Conservation (phyloP, 176 grass and related monocot species). For the Triticum turgidum region DNA sequence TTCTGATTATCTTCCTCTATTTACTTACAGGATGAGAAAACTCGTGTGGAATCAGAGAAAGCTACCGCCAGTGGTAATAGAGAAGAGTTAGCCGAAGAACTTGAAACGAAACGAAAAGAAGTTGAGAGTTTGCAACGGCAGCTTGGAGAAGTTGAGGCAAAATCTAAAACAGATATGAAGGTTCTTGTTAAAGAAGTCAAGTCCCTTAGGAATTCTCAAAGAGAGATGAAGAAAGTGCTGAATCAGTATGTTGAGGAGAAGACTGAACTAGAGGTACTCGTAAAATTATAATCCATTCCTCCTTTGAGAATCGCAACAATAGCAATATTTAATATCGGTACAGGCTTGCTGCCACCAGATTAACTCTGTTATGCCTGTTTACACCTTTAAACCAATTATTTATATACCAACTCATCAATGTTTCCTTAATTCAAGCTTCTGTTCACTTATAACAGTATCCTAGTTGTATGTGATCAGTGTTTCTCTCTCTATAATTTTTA, state of each 20-base stretch:
- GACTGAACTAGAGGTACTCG: constrained; percentile 75
- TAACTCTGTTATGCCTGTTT: background rate
- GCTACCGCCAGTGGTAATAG: constrained; percentile 61
- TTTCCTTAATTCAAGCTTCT: background rate
- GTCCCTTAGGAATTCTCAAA: constrained; percentile 85
- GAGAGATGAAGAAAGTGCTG: constrained; percentile 72
- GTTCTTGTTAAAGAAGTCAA: constrained; percentile 97
- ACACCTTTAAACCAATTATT: constrained; percentile 9
- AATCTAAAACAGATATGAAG: constrained; percentile 93
- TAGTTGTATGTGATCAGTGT: background rate
- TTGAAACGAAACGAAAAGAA: constrained; percentile 70
- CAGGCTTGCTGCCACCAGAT: constrained; percentile 7
- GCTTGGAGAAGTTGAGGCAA: constrained; percentile 76
- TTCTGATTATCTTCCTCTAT: constrained; percentile 14
- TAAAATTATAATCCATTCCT: background rate
- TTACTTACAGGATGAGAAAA: constrained; percentile 73
- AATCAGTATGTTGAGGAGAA: constrained; percentile 79
- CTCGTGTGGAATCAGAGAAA: constrained; percentile 63
- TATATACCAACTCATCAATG: background rate
- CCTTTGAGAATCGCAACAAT: constrained; percentile 1
- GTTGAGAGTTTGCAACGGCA: constrained; percentile 57
- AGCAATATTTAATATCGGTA: constrained; percentile 17
- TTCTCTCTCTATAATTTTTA: constrained; percentile 4
- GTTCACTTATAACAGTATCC: background rate
- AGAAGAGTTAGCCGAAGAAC: constrained; percentile 61